These are phyloP conservation scores for Phytophthora agathidicida DNA, from an alignment of 352 stramenopile genomes.

Conservation along the genomic window DNA sequence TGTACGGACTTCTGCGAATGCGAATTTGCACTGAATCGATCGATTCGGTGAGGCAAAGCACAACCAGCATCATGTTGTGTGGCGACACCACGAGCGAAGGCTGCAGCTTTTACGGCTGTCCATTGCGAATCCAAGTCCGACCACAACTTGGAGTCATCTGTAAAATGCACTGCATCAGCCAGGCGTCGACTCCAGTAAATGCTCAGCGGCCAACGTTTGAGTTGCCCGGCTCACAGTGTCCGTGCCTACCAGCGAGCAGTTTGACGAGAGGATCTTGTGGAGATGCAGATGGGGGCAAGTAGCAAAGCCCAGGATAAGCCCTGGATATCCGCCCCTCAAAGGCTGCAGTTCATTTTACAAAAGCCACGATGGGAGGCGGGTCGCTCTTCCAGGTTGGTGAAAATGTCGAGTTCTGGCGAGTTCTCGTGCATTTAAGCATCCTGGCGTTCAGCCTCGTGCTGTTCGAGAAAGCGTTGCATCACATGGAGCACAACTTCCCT, in stretches of 20 bases:
- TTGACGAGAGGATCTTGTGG: too few species aligned
- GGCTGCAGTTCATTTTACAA: slow-evolving; percentile 24
- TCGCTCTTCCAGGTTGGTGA: slow-evolving; percentile 63
- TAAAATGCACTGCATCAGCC: too few species aligned
- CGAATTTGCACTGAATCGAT: slow-evolving; percentile 1
- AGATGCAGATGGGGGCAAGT: background rate
- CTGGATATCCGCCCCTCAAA: slow-evolving; percentile 7
- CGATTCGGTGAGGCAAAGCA: slow-evolving; percentile 14
- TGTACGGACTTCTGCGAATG: too few species aligned
- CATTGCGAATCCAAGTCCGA: slow-evolving; percentile 7
- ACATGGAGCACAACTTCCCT: slow-evolving; percentile 49
- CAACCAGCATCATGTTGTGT: slow-evolving; percentile 3
- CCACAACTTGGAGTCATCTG: too few species aligned
- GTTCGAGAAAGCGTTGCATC: slow-evolving; percentile 47
- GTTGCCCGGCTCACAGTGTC: slow-evolving; percentile 10
- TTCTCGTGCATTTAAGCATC: slow-evolving; percentile 49
- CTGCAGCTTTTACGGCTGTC: slow-evolving; percentile 3
- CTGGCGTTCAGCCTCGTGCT: slow-evolving; percentile 48
- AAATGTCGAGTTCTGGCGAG: slow-evolving; percentile 53
- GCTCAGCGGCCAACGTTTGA: too few species aligned
- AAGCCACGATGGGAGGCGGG: slow-evolving; percentile 17
- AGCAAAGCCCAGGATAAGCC: slow-evolving; percentile 17
- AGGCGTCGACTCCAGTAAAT: too few species aligned
- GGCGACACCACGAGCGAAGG: background rate
- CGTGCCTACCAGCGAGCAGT: too few species aligned